phyloP scores from a whole-genome alignment of 805 yeast genomes.

The Saturnispora zaruensis region DNA sequence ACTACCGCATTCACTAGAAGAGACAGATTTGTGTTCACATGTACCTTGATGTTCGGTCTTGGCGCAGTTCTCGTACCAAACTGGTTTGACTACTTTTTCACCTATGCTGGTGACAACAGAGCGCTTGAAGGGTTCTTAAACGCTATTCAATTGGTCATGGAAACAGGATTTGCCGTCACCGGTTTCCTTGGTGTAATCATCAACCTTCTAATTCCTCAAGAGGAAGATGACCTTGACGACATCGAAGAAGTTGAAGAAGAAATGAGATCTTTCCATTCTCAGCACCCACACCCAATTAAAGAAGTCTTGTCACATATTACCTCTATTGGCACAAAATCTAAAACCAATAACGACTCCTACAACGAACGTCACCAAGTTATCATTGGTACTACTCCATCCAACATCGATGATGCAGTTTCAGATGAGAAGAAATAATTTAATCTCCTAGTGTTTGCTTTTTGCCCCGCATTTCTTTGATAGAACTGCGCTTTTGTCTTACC shows the following conservation, averaged over 20 bases:
- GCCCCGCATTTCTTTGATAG: not conserved
- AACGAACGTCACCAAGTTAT: constrained; percentile 4
- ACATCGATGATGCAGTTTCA: not conserved
- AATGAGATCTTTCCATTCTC: constrained; percentile 48
- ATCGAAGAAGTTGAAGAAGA: constrained; percentile 32
- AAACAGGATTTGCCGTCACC: constrained; percentile 50
- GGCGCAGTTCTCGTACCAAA: constrained; percentile 39
- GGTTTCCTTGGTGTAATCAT: constrained; percentile 46
- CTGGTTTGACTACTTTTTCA: constrained; percentile 44
- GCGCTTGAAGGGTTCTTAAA: constrained; percentile 40
- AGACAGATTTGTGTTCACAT: constrained; percentile 47
- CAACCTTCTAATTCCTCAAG: constrained; percentile 43
- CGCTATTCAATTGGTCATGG: constrained; percentile 48
- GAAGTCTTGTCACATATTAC: constrained; percentile 10
- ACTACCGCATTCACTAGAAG: constrained; percentile 48
- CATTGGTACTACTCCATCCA: constrained; percentile 2
- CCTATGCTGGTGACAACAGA: constrained; percentile 39
- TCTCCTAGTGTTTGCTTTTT: not conserved
- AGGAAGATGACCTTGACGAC: constrained; percentile 39
- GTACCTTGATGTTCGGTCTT: constrained; percentile 42
- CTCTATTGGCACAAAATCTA: constrained; percentile 11
- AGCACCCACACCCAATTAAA: constrained; percentile 14
- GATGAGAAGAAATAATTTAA: constrained; percentile 3
- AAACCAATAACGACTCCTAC: constrained; percentile 4
- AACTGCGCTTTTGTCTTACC: not conserved